Conservation (phyloP, 2,329 filamentous ascomycete genomes). For the Ophiostoma ips region DNA sequence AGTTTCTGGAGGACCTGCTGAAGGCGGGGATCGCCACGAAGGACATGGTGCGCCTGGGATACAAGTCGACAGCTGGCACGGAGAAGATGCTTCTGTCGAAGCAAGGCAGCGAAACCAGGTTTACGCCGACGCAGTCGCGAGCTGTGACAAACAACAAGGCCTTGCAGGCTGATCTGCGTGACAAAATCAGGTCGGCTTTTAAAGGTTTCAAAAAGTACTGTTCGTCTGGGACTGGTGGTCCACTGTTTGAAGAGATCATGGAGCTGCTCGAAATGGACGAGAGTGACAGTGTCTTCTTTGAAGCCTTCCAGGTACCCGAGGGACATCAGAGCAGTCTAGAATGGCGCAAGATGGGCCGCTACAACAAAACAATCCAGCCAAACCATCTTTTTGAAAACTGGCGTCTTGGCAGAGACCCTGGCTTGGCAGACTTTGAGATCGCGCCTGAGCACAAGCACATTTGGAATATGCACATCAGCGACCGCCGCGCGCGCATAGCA, state of each 20-base stretch:
- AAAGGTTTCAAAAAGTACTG: neutral
- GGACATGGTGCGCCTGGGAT: conserved; percentile 49
- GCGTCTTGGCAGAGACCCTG: conserved; percentile 31
- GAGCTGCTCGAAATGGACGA: conserved; percentile 38
- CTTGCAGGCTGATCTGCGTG: conserved; percentile 16
- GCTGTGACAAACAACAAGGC: conserved; percentile 27
- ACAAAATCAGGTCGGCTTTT: conserved; percentile 6
- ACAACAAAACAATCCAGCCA: conserved; percentile 28
- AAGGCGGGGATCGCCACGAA: conserved; percentile 37
- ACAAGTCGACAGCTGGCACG: conserved; percentile 38
- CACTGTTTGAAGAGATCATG: neutral
- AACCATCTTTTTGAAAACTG: conserved; percentile 43
- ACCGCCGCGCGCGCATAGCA: conserved; percentile 23
- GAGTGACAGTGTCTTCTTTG: conserved; percentile 35
- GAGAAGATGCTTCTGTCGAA: conserved; percentile 30
- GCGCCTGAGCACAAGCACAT: conserved; percentile 21
- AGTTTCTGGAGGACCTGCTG: conserved; percentile 51
- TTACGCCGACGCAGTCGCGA: conserved; percentile 21
- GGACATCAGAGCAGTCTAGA: conserved; percentile 22
- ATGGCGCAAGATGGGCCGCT: conserved; percentile 30
- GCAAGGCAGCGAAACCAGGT: conserved; percentile 22
- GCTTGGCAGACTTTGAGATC: conserved; percentile 17
- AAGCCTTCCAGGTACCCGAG: conserved; percentile 40
- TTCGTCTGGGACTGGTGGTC: neutral
- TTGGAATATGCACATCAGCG: conserved; percentile 35